Percentiles rank a stretch among this genome's conserved stretches.
Conservation (phyloP, 169 alveolate genomes). For the Eimeria praecox region DNA sequence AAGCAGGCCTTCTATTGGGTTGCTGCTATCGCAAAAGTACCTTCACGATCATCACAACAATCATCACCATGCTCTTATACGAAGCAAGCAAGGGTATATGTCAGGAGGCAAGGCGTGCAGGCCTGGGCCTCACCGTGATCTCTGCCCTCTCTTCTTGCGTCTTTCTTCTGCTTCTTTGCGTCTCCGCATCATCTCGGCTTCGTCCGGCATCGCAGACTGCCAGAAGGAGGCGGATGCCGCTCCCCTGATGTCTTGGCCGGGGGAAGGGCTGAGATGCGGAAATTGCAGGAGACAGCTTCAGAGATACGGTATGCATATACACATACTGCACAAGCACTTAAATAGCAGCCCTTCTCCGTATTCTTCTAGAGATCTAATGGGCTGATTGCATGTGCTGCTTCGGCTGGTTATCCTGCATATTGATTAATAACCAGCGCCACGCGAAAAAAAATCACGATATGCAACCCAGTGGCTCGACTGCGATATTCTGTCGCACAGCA, state of each 20-base stretch:
- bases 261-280: conserved; percentile 41
- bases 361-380: background rate
- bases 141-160: conserved; percentile 65
- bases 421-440: background rate
- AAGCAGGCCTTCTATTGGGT: background rate
- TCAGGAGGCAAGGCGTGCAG: background rate
- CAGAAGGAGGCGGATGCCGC: conserved; percentile 78
- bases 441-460: background rate
- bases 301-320: background rate
- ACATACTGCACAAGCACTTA: background rate
- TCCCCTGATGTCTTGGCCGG: conserved; percentile 73
- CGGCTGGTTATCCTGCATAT: background rate
- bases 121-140: conserved; percentile 43
- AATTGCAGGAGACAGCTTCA: background rate
- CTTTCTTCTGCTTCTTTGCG: conserved; percentile 79
- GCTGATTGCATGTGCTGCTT: background rate
- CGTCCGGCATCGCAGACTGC: conserved; percentile 82
- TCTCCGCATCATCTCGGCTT: conserved; percentile 80
- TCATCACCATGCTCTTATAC: background rate
- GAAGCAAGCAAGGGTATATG: background rate
- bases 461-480: conserved; percentile 12
- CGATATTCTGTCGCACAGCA: background rate
- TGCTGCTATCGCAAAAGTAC: background rate
- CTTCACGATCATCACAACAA: background rate
- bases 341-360: background rate